Evolutionary conservation across 306 rosid genomes (phyloP).

Genomic region (Leucaena leucocephala): DNA sequence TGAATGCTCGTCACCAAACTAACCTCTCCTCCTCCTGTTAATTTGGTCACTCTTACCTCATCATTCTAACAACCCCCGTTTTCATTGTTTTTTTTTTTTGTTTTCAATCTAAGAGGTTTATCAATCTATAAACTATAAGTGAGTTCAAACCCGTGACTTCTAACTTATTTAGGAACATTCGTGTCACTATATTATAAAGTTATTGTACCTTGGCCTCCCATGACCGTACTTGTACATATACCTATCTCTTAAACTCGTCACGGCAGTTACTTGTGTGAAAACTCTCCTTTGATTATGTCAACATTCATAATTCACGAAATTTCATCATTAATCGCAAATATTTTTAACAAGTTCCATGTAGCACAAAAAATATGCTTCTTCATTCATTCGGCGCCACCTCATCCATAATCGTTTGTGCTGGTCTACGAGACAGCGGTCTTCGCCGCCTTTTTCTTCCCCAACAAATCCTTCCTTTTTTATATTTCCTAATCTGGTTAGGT

Average conservation of each 20-base stretch:
- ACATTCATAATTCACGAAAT: too few species aligned
- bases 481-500: neutral
- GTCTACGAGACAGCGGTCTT: neutral
- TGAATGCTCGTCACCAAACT: slow-evolving; percentile 7
- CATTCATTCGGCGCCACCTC: neutral
- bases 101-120: too few species aligned
- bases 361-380: neutral
- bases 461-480: neutral
- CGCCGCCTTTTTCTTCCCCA: slow-evolving; percentile 25
- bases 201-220: neutral
- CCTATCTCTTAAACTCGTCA: neutral
- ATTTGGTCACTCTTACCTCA: neutral
- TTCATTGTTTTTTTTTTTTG: too few species aligned
- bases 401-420: too few species aligned
- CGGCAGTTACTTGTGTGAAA: neutral
- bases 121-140: too few species aligned
- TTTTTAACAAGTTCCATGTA: too few species aligned
- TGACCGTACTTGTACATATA: neutral
- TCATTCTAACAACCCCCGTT: neutral
- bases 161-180: too few species aligned
- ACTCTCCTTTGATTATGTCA: neutral
- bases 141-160: too few species aligned
- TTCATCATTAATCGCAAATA: too few species aligned
- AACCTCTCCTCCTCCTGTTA: neutral
- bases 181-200: too few species aligned